These are phyloP conservation scores for Cladorrhinum sp. DNA, from an alignment of 2,329 filamentous ascomycete genomes.

Conservation along the genomic window DNA sequence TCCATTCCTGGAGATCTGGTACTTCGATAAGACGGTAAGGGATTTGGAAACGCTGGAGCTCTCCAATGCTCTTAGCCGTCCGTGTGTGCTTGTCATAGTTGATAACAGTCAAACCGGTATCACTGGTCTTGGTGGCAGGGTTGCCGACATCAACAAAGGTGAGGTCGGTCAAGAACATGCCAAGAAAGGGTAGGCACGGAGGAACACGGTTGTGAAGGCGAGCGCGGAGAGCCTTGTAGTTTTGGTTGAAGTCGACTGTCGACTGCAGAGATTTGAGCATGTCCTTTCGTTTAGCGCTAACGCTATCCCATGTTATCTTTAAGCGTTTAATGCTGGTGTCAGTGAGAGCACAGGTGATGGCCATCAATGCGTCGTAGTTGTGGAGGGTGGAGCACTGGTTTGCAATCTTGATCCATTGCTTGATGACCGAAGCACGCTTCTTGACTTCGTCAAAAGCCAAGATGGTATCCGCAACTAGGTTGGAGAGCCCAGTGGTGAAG, in stretches of 20 bases:
- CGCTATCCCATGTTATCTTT: conserved; percentile 85
- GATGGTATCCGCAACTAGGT: conserved; percentile 90
- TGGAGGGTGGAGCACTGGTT: conserved; percentile 81
- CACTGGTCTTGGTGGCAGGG: conserved; percentile 68
- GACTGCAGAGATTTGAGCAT: conserved; percentile 73
- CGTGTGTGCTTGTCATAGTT: conserved; percentile 98
- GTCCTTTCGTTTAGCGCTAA: conserved; percentile 79
- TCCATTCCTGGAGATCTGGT: conserved; percentile 89
- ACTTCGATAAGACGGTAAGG: conserved; percentile 82
- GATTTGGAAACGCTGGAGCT: conserved; percentile 93
- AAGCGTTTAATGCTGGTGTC: conserved; percentile 86
- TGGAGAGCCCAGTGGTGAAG: conserved; percentile 86
- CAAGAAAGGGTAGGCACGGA: conserved; percentile 91
- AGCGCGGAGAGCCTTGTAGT: conserved; percentile 82
- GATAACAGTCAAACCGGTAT: conserved; percentile 75
- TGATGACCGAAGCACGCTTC: conserved; percentile 85
- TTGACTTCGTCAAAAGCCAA: conserved; percentile 85
- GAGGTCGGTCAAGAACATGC: conserved; percentile 92
- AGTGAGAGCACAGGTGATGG: conserved; percentile 91
- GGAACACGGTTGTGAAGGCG: conserved; percentile 82
- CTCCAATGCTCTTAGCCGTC: conserved; percentile 92
- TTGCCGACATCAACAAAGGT: conserved; percentile 97
- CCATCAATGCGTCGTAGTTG: conserved; percentile 97
- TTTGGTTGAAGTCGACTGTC: conserved; percentile 87
- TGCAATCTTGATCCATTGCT: conserved; percentile 97